Conservation (phyloP, 75 land plant species). For the Larix kaempferi region DNA sequence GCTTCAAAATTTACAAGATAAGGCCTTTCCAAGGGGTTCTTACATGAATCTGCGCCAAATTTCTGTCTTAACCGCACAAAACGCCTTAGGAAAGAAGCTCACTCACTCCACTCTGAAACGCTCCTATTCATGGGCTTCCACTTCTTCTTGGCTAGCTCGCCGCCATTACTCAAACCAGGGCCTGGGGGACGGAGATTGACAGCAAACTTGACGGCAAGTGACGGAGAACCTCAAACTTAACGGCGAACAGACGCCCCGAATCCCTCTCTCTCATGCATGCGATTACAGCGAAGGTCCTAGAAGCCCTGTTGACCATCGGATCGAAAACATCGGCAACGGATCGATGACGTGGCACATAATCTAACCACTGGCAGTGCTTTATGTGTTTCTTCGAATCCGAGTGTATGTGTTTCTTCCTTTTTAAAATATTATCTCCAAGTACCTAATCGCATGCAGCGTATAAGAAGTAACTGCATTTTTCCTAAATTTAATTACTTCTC, state of each 20-base stretch:
- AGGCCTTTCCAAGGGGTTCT: no score
- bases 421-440: no score
- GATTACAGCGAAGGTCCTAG: constrained; percentile 6
- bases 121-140: neutral
- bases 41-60: neutral
- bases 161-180: constrained; percentile 9
- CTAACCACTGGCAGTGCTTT: neutral
- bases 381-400: neutral
- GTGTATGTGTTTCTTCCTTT: constrained; percentile 5
- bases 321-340: neutral
- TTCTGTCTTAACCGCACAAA: neutral
- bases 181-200: neutral
- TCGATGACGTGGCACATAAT: neutral
- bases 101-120: neutral
- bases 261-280: neutral
- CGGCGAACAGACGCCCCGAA: neutral
- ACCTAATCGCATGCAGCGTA: no score
- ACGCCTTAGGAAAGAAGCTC: no score
- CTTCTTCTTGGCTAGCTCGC: neutral
- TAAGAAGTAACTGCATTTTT: no score
- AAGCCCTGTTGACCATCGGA: neutral
- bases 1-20: neutral
- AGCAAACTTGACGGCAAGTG: constrained; percentile 3
- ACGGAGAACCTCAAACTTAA: constrained; percentile 10
- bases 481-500: no score